Evolutionary conservation across 1,139 yeast species (phyloP), one percentile per base, ranked within the genome.

Genomic region (Candida buenavistaensis): DNA sequence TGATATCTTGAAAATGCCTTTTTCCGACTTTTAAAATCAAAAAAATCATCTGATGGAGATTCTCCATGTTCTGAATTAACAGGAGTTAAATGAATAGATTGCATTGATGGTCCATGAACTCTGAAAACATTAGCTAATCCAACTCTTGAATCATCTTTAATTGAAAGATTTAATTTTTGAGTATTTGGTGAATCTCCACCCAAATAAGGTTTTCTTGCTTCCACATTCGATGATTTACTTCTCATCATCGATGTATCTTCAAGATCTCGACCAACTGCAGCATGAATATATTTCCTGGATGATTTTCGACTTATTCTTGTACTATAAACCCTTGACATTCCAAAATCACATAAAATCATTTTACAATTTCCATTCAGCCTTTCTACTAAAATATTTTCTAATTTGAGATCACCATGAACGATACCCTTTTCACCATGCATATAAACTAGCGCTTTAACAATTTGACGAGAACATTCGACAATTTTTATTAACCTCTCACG

Each of bases 341-440:
- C 97, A 63, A 89, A 89, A 60, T 89, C 97, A 61, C 96, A 87
- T 6, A 89, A 54, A 15, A 78, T 54, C 52, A 80, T 63, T 22
- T 57, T 56, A 9, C 23, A 35, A 41, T 52, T 48, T 11, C 51
- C 46, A 9, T 56, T 52, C 19, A 38, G 48, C 8, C 34, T 44
- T 35, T 78, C 80, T 22, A 87, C 61, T 35, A 90, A 62, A 39
- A 94, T 85, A 52, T 90, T 90, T 51, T 90, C 97, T 33, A 89
- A 67, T 57, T 90, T 90, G 28, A 90, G 64, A 59, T 90, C 97
- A 2, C 97, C 95, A 54, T 90, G 97, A 6, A 84, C 90, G 22
- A 87, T 72, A 4, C 82, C 82, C 40, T 70, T 65, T 9, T 72
- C 72, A 22, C 58, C 57, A 56, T 90, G 97, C 77, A 90, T 71